Evolutionary conservation across 2,329 filamentous ascomycete genomes (phyloP), one percentile per base, ranked within the genome.

Genomic region (Penicillium rolfsii): DNA sequence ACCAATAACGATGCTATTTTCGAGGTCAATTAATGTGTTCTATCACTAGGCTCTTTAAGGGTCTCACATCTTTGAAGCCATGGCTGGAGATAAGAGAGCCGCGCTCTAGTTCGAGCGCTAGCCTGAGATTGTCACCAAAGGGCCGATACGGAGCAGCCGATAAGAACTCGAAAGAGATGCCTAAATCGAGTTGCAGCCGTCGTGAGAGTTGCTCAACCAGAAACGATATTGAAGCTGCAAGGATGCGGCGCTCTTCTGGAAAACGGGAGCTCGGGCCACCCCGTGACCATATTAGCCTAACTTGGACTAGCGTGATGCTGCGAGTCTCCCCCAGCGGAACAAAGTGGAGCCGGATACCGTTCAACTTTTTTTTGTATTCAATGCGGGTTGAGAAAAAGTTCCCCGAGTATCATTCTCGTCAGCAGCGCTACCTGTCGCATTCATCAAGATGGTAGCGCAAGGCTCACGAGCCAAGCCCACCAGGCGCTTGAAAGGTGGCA

Each of bases 391-490:
- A 61, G 56, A 64, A 69, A 67, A 62, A 66, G 52, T 64, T 62
- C 61, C 57, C 62, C 41, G 55, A 63, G 57, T 57, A 64, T 61
- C 59, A 58, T 64, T 64, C 55, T 64, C 62, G 61, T 62, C 63
- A 62, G 65, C 67, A 69, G 65, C 70, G 67, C 71, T 72, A 70
- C 67, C 64, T 63, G 59, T 62, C 57, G 59, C 59, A 66, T 53
- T 61, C 57, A 46, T 62, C 65, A 76, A 68, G 64, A 81, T 81
- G 79, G 77, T 78, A 63, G 72, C 76, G 43, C 87, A 88, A 60
- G 87, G 88, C 67, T 85, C 87, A 73, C 89, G 91, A 72, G 80
- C 83, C 71, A 90, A 90, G 83, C 84, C 85, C 76, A 84, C 83
- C 68, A 91, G 89, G 79, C 84, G 81, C 54, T 72, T 84, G 65